Percentiles rank a stretch among this genome's conserved stretches.
phyloP scores from a whole-genome alignment of 2,329 filamentous ascomycete genomes.

The Cladophialophora carrionii region DNA sequence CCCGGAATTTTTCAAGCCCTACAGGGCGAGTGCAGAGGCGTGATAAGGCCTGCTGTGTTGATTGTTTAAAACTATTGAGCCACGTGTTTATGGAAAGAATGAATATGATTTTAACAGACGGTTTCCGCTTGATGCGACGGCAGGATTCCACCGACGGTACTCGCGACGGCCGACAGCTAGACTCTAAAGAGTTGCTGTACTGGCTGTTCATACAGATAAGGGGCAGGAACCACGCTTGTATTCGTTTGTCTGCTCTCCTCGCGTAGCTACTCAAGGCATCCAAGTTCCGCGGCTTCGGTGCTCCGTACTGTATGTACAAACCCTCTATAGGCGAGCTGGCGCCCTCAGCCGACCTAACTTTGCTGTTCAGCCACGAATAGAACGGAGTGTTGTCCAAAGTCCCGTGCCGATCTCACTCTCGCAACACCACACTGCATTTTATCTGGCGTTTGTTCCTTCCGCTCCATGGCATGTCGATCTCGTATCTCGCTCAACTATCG shows the following conservation, averaged over 20 bases:
- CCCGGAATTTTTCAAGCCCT: constrained; percentile 77
- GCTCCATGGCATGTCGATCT: no score
- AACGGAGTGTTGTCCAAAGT: no score
- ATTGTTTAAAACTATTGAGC: not conserved
- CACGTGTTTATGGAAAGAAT: not conserved
- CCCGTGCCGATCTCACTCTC: not conserved
- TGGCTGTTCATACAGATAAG: not conserved
- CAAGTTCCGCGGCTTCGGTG: not conserved
- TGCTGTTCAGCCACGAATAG: no score
- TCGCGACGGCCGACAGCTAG: not conserved
- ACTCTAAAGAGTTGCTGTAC: not conserved
- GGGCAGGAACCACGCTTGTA: not conserved
- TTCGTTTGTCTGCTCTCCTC: not conserved
- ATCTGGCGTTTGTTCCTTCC: no score
- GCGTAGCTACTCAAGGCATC: no score
- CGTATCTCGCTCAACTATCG: not conserved
- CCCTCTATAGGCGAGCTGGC: not conserved
- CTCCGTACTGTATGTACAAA: not conserved
- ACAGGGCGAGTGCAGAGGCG: constrained; percentile 53
- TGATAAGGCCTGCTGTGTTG: not conserved
- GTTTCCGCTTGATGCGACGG: not conserved
- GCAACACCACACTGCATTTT: not conserved
- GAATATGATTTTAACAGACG: not conserved
- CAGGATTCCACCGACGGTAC: not conserved
- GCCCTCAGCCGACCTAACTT: no score